Conservation (phyloP, 225 moss, liverwort and hornwort species). For the Neckera pumila region DNA sequence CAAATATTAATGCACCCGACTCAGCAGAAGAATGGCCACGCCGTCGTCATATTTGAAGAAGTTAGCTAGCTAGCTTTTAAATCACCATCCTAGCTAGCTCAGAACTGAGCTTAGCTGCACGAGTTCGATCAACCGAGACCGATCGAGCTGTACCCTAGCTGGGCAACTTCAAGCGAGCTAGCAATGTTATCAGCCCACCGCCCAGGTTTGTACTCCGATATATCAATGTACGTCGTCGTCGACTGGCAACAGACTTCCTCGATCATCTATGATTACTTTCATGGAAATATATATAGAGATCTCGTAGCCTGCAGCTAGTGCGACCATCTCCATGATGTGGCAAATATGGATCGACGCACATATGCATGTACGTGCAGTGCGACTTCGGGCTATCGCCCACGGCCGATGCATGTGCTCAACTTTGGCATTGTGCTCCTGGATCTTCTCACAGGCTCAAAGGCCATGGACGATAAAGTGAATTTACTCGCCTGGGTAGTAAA, state of each 20-base stretch:
- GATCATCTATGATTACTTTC: slow-evolving; percentile 31
- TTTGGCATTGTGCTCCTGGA: neutral
- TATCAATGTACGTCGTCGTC: neutral
- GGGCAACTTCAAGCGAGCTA: neutral
- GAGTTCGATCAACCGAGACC: neutral
- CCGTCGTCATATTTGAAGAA: neutral
- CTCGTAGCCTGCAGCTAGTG: slow-evolving; percentile 13
- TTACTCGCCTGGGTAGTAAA: neutral
- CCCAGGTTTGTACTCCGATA: neutral
- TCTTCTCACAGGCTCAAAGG: neutral
- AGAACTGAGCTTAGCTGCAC: neutral
- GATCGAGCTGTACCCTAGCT: neutral
- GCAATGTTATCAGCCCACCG: neutral
- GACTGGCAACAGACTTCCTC: slow-evolving; percentile 18
- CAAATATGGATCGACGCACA: neutral
- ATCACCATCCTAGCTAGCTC: neutral
- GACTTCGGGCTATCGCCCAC: neutral
- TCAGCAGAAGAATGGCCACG: neutral
- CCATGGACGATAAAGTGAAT: neutral
- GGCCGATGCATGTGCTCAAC: neutral
- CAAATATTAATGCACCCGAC: neutral
- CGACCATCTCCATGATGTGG: slow-evolving; percentile 31
- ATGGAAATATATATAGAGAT: slow-evolving; percentile 34
- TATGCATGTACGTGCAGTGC: neutral
- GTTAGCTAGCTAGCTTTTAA: neutral